Percentiles rank a stretch among this genome's conserved stretches.
Conservation (phyloP, 1,139 yeast species). For the Debaryomyces psychrophilus region DNA sequence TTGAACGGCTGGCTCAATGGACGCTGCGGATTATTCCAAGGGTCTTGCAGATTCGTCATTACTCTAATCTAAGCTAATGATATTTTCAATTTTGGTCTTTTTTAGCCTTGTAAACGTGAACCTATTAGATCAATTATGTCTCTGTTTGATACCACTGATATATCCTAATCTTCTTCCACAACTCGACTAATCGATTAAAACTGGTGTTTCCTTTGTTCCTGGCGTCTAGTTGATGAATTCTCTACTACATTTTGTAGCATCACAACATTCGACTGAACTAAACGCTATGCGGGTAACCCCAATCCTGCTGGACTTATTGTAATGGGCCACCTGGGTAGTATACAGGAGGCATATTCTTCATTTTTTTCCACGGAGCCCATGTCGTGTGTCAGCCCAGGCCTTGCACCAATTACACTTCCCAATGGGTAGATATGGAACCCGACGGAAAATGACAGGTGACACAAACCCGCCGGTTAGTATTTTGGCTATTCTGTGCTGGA, state of each 20-base stretch:
- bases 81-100: constrained; percentile 7
- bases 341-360: background rate
- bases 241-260: constrained; percentile 11
- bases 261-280: constrained; percentile 14
- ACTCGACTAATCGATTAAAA: constrained; percentile 1
- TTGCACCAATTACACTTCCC: background rate
- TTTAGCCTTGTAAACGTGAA: constrained; percentile 7
- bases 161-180: constrained; percentile 4
- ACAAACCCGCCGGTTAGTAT: no score
- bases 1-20: constrained; percentile 51
- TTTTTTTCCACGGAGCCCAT: background rate
- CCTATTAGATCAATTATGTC: constrained; percentile 1
- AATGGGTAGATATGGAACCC: background rate
- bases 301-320: background rate
- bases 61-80: constrained; percentile 3
- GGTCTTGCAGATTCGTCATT: constrained; percentile 50
- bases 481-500: no score
- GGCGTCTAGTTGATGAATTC: constrained; percentile 2
- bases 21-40: constrained; percentile 50
- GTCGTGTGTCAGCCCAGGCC: background rate
- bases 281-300: constrained; percentile 10
- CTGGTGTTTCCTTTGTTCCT: constrained; percentile 3
- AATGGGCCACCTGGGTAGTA: background rate
- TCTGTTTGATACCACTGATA: background rate
- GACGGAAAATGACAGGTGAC: background rate